Evolutionary conservation across 75 land plant genomes (phyloP).

Genomic region (Selaginella moellendorffii): DNA sequence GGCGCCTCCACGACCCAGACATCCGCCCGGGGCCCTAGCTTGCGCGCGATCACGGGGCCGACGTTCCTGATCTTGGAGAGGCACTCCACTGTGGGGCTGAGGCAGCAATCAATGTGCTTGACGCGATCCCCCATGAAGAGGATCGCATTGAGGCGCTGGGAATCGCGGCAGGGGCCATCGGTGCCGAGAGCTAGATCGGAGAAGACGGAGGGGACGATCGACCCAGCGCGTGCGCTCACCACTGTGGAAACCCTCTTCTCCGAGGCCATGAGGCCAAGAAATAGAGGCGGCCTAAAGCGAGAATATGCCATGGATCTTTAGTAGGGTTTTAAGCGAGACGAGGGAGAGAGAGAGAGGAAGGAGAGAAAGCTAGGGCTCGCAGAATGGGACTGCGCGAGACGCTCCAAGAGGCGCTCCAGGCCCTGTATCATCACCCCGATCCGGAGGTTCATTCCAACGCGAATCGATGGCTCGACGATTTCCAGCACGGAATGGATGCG

Average conservation of each 20-base stretch:
- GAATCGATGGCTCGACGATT: conserved; percentile 89
- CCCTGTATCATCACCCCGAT: conserved; percentile 87
- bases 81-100: conserved; percentile 52
- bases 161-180: too few species aligned
- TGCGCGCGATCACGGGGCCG: conserved; percentile 45
- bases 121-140: conserved; percentile 79
- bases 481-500: conserved; percentile 81
- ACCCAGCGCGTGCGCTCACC: too few species aligned
- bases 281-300: too few species aligned
- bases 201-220: too few species aligned
- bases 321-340: too few species aligned
- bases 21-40: conserved; percentile 47
- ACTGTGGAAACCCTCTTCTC: too few species aligned
- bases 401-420: conserved; percentile 77
- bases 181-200: too few species aligned
- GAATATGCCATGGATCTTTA: too few species aligned
- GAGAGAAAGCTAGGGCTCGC: too few species aligned
- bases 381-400: conserved; percentile 20
- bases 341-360: too few species aligned
- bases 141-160: conserved; percentile 36
- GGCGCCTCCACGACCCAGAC: conserved; percentile 80
- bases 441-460: conserved; percentile 59
- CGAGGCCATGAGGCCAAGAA: too few species aligned
- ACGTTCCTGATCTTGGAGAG: conserved; percentile 43
- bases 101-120: conserved; percentile 23